Evolutionary conservation across 148 eudicot species (phyloP), one percentile per base, ranked within the genome.

Genomic region (Spergularia marina): DNA sequence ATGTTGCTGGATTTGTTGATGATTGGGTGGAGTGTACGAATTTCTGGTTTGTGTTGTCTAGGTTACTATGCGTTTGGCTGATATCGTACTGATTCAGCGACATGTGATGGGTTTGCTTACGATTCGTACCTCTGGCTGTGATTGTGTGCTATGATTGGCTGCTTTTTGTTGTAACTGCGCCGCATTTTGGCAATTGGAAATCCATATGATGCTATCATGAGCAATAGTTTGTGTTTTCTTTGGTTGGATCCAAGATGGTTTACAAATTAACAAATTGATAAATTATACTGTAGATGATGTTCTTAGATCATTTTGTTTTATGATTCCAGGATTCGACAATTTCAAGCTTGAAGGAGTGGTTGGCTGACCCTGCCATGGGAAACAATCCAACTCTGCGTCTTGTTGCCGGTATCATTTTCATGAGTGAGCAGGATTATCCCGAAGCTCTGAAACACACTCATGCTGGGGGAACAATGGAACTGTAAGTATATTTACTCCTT

Each of bases 391-490:
- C 81, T 54, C 77, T 94, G 78, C 73, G 95, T 70, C 92, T 89
- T 70, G 84, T 91, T 79, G 96, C 95, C 74, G 98, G 98, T 75
- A 91, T 81, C 55, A 78, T 94, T 66, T 94, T 85, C 84, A 84
- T 82, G 88, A 91, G 91, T 60, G 97, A 94, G 66, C 91, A 94
- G 76, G 93, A 94, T 74, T 94, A 90, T 57, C 82, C 76, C 76
- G 98, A 94, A 82, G 98, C 98, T 77, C 74, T 94, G 79, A 91
- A 94, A 80, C 86, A 94, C 79, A 94, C 98, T 53, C 80, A 85
- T 85, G 84, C 86, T 61, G 96, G 94, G 55, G 98, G 98, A 68
- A 94, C 90, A 53, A 88, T 94, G 97, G 97, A 94, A 65, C 79
- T 94, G 98, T 94, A 77, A 91, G 98, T 87, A 23, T 40, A n/a